Evolutionary conservation across 805 yeast species (phyloP).

Genomic region (Nakazawaea sp.): DNA sequence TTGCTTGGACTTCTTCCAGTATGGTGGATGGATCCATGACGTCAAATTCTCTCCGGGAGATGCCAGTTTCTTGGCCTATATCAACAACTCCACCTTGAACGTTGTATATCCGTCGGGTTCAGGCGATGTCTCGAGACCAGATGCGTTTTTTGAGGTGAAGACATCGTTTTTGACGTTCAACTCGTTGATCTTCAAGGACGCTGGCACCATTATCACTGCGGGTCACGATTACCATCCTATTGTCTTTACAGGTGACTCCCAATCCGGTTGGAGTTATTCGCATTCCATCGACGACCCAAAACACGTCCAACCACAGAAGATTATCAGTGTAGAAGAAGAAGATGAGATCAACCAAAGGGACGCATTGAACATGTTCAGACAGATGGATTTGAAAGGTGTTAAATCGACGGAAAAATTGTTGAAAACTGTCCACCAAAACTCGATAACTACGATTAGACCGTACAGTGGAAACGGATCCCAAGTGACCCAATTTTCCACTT

Average conservation of each 20-base stretch:
- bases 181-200: conserved; percentile 62
- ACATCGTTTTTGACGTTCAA: conserved; percentile 77
- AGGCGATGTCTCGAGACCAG: conserved; percentile 56
- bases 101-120: conserved; percentile 60
- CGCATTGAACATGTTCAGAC: conserved; percentile 90
- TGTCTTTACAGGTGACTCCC: conserved; percentile 64
- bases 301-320: conserved; percentile 17
- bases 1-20: conserved; percentile 68
- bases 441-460: conserved; percentile 63
- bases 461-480: conserved; percentile 32
- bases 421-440: conserved; percentile 85
- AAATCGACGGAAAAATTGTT: conserved; percentile 37
- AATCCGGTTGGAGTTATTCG: conserved; percentile 54
- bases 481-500: conserved; percentile 57
- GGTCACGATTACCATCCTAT: conserved; percentile 93
- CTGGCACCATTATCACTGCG: conserved; percentile 69
- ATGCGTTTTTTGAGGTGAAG: conserved; percentile 48
- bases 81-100: conserved; percentile 74
- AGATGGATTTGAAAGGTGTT: conserved; percentile 90
- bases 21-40: conserved; percentile 90
- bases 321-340: conserved; percentile 31
- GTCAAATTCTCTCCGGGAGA: conserved; percentile 70
- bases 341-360: conserved; percentile 62
- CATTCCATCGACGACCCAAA: conserved; percentile 57
- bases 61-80: conserved; percentile 74